phyloP scores from a whole-genome alignment of 139 green algal species.

The Raphidocelis subcapitata region DNA sequence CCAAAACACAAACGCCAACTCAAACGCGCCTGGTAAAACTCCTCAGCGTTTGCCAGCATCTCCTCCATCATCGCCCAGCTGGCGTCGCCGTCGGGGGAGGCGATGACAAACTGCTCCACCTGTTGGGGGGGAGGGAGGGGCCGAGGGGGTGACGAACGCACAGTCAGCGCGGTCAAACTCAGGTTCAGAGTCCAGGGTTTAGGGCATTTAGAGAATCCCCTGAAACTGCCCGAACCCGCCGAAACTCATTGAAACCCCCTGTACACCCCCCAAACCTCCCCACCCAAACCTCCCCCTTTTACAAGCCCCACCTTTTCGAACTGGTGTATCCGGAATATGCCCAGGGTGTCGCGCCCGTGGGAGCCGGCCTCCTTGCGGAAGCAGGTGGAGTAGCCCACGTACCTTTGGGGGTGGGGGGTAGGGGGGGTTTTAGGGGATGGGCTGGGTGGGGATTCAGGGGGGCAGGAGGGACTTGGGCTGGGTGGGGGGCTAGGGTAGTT shows the following conservation, averaged over 20 bases:
- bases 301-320: conserved; percentile 51
- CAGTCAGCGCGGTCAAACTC: too few relatives aligned
- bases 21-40: too few relatives aligned
- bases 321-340: conserved; percentile 89
- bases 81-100: conserved; percentile 73
- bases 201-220: too few relatives aligned
- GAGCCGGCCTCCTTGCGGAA: conserved; percentile 98
- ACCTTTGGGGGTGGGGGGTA: conserved; percentile 54
- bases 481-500: too few relatives aligned
- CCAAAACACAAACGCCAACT: too few relatives aligned
- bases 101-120: conserved; percentile 98
- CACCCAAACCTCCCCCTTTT: background rate
- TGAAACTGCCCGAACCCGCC: too few relatives aligned
- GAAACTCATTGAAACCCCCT: too few relatives aligned
- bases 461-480: too few relatives aligned
- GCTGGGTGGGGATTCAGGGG: too few relatives aligned
- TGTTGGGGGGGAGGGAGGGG: conserved; percentile 74
- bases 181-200: too few relatives aligned
- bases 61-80: conserved; percentile 95
- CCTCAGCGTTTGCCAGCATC: conserved; percentile 94
- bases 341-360: conserved; percentile 87
- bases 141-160: too few relatives aligned
- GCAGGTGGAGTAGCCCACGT: conserved; percentile 98
- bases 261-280: too few relatives aligned
- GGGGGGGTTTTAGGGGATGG: background rate